Conservation (phyloP, 78 protist species). For the Dictyostelium capitatum region DNA sequence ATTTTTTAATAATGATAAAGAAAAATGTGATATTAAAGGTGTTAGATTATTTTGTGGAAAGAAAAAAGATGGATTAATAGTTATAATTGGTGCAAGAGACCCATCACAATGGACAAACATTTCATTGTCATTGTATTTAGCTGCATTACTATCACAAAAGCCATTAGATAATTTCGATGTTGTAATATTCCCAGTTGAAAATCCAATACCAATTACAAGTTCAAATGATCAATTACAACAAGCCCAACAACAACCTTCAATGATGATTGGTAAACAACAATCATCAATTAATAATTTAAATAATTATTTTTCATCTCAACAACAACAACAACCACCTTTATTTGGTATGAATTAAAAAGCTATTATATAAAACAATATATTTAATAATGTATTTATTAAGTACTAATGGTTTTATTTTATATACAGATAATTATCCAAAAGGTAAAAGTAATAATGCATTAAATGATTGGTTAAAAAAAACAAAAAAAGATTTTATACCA, state of each 20-base stretch:
- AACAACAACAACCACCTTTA: slow-evolving; percentile 1
- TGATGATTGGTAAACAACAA: background rate
- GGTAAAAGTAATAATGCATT: slow-evolving; percentile 14
- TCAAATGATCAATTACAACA: background rate
- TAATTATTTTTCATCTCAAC: background rate
- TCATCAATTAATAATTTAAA: background rate
- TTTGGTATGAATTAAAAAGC: background rate
- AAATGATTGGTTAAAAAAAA: slow-evolving; percentile 60
- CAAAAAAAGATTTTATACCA: slow-evolving; percentile 14
- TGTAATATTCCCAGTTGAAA: slow-evolving; percentile 47
- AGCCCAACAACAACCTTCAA: background rate
- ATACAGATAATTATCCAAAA: background rate
- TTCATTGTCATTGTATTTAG: slow-evolving; percentile 10
- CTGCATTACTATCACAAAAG: slow-evolving; percentile 4
- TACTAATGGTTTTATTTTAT: background rate
- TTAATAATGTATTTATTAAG: background rate
- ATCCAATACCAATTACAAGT: slow-evolving; percentile 7
- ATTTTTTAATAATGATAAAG: slow-evolving; percentile 26
- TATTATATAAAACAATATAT: background rate
- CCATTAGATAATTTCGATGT: slow-evolving; percentile 54
- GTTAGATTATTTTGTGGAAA: slow-evolving; percentile 11
- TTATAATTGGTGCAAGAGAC: slow-evolving; percentile 28
- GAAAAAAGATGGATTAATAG: slow-evolving; percentile 21
- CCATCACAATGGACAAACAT: slow-evolving; percentile 33
- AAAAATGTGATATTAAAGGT: slow-evolving; percentile 38